Conservation (phyloP, 2,329 filamentous ascomycete genomes). For the Pyricularia sp. region DNA sequence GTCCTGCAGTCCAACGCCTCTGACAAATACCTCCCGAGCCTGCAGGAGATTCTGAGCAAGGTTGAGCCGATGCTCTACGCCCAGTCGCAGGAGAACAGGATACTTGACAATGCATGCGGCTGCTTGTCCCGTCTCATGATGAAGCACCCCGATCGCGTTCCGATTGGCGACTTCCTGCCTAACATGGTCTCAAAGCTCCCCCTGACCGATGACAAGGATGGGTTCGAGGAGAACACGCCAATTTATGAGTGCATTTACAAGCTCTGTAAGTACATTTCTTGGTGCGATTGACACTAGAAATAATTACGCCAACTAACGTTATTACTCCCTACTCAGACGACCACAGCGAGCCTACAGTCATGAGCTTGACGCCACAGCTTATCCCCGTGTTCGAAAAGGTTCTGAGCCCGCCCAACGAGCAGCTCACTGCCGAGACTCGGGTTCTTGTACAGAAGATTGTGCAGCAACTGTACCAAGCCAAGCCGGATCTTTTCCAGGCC, state of each 20-base stretch:
- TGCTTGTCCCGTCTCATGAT: slow-evolving; percentile 88
- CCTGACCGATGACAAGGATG: slow-evolving; percentile 52
- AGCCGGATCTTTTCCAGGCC: slow-evolving; percentile 18
- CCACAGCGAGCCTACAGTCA: slow-evolving; percentile 53
- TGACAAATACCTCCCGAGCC: slow-evolving; percentile 60
- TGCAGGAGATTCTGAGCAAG: slow-evolving; percentile 66
- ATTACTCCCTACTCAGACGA: slow-evolving; percentile 34
- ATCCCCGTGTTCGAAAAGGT: slow-evolving; percentile 62
- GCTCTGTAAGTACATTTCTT: slow-evolving; percentile 49
- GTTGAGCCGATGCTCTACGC: slow-evolving; percentile 74
- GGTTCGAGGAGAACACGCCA: slow-evolving; percentile 92
- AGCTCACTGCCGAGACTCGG: slow-evolving; percentile 61
- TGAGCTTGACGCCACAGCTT: slow-evolving; percentile 55
- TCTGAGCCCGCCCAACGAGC: slow-evolving; percentile 56
- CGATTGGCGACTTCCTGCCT: slow-evolving; percentile 70
- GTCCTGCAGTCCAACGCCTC: slow-evolving; percentile 67
- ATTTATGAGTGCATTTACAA: slow-evolving; percentile 83
- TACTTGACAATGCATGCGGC: slow-evolving; percentile 86
- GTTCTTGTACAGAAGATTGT: slow-evolving; percentile 53
- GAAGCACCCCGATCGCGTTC: slow-evolving; percentile 71
- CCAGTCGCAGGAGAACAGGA: slow-evolving; percentile 51
- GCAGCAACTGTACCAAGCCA: slow-evolving; percentile 24
- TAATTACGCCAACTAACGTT: slow-evolving; percentile 11
- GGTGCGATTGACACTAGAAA: background rate
- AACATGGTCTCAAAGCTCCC: slow-evolving; percentile 68